phyloP scores from a whole-genome alignment of 2,329 filamentous ascomycete genomes.

The Penicillium sp. region DNA sequence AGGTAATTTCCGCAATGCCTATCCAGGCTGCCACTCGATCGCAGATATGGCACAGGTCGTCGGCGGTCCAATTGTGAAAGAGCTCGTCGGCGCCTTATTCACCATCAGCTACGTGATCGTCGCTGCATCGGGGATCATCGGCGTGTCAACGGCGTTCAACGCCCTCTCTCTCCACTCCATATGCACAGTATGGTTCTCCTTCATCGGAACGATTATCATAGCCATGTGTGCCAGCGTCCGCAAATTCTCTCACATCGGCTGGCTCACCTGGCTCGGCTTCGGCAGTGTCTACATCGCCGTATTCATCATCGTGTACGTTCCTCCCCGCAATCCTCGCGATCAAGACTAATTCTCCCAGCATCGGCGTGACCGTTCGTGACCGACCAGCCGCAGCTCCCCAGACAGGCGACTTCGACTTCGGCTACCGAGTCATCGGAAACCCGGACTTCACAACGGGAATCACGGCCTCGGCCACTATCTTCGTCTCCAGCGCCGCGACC shows the following conservation, averaged over 20 bases:
- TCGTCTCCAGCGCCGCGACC: conserved; percentile 61
- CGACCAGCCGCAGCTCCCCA: conserved; percentile 63
- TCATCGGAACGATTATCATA: conserved; percentile 56
- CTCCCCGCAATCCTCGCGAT: background rate
- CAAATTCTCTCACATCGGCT: conserved; percentile 62
- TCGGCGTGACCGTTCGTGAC: conserved; percentile 59
- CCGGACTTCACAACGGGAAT: conserved; percentile 62
- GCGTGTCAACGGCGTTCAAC: conserved; percentile 61
- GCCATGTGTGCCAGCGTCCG: conserved; percentile 52
- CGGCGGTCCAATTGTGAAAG: conserved; percentile 54
- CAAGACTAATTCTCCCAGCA: conserved; percentile 15
- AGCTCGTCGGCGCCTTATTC: conserved; percentile 58
- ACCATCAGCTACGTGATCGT: conserved; percentile 60
- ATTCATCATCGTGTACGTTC: conserved; percentile 53
- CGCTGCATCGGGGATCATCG: conserved; percentile 59
- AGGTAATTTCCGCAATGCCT: conserved; percentile 54
- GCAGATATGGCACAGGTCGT: conserved; percentile 61
- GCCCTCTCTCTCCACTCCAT: conserved; percentile 59
- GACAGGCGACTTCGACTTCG: conserved; percentile 60
- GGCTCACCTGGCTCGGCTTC: conserved; percentile 64
- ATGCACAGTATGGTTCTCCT: conserved; percentile 61
- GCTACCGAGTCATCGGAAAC: conserved; percentile 57
- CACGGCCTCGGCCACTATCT: conserved; percentile 60
- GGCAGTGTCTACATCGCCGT: conserved; percentile 59
- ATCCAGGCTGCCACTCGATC: conserved; percentile 55